Evolutionary conservation across 345 rosid genomes (phyloP), one percentile per base, ranked within the genome.

Genomic region (Acer yangbiense): DNA sequence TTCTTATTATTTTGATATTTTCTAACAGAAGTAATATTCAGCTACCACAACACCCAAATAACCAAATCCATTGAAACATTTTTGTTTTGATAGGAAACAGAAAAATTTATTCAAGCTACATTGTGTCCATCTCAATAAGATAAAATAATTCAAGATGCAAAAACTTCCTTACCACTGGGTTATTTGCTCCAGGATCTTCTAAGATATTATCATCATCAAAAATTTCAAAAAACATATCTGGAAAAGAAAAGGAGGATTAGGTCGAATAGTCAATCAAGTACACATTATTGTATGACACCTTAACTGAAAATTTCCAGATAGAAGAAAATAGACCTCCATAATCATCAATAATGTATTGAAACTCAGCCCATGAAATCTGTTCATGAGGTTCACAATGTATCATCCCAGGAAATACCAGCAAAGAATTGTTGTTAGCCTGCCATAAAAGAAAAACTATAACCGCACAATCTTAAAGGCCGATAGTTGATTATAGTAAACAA

Each of bases 211-310:
- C 86, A 50, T 88, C 87, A 70, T 95, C 97, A 52, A 82, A 89
- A 84, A 93, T 89, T 77, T 93, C 94, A 78, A 95, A 92, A 83
- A 90, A 92, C 73, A 93, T 90, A 84, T 93, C 99, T 95, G 89
- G 13, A 82, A 61, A 50, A 17, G 69, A 68, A 44, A 74, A n/a
- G 29, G 75, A 54, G 4, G 39, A 81, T 75, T 27, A 72, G 41
- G 72, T 77, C 27, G 54, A 46, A 68, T 44, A 20, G 75, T 39
- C 25, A 72, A 54, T 48, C 48, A 68, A 77, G 61, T 41, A 20
- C 21, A 68, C 29, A 67, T 17, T 57, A 73, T 35, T 9, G 72
- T 14, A 43, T 9, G 63, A 73, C 65, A 65, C 9, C 11, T 27
- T 63, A 16, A 20, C 72, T 46, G 29, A 9, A 73, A 80, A 21